Conservation (phyloP, 768 basidiomycete genomes). For the Ramaria rubella region DNA sequence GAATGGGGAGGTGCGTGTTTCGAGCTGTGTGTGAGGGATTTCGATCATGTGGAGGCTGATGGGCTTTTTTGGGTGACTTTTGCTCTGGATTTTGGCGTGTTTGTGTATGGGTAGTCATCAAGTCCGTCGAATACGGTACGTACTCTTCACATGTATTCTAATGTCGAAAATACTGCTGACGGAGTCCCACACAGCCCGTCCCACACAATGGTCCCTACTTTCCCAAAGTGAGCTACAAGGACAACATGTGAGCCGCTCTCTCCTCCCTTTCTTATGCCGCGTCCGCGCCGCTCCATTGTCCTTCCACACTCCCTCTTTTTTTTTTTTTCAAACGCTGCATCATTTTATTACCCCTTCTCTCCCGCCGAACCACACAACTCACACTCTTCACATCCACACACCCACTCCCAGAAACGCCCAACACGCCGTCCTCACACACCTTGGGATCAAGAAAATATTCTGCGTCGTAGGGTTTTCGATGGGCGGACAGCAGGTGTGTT, state of each 20-base stretch:
- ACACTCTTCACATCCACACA: background rate
- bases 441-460: constrained; percentile 39
- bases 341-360: no score
- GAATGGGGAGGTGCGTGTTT: constrained; percentile 44
- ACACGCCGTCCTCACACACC: constrained; percentile 42
- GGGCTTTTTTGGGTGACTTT: no score
- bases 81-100: background rate
- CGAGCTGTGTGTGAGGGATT: background rate
- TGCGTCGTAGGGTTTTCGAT: constrained; percentile 53
- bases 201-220: constrained; percentile 57
- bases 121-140: constrained; percentile 58
- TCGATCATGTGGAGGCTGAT: no score
- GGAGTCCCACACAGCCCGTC: constrained; percentile 30
- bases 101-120: background rate
- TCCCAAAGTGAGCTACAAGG: constrained; percentile 48
- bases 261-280: no score
- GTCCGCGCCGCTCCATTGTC: no score
- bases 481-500: constrained; percentile 48
- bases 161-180: background rate
- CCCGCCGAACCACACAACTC: background rate
- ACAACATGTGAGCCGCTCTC: constrained; percentile 53
- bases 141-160: background rate
- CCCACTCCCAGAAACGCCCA: no score
- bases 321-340: no score
- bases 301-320: no score